phyloP scores from a whole-genome alignment of 2,329 filamentous ascomycete species.

The Colletotrichum costaricense region DNA sequence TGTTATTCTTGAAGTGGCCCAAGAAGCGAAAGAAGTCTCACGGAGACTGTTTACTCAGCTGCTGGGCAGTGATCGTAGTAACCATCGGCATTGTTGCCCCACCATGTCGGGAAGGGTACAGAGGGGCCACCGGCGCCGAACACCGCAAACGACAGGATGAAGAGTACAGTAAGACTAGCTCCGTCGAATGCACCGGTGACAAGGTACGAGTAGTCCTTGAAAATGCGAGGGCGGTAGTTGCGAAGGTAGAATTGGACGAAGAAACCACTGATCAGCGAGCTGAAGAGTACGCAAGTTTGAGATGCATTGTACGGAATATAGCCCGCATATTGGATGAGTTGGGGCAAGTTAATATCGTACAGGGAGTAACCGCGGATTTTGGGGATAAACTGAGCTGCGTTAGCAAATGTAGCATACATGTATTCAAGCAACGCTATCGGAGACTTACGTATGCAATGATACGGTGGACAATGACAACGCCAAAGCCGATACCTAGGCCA shows the following conservation, averaged over 20 bases:
- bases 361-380: slow-evolving; percentile 55
- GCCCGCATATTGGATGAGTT: slow-evolving; percentile 65
- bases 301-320: slow-evolving; percentile 65
- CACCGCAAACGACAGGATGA: slow-evolving; percentile 66
- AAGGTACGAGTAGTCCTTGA: slow-evolving; percentile 65
- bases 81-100: slow-evolving; percentile 63
- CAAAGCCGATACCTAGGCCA: slow-evolving; percentile 60
- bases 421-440: background rate
- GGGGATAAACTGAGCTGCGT: slow-evolving; percentile 53
- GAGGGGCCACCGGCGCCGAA: slow-evolving; percentile 61
- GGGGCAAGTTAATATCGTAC: slow-evolving; percentile 61
- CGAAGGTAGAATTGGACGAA: slow-evolving; percentile 64
- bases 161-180: slow-evolving; percentile 58
- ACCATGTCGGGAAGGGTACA: slow-evolving; percentile 62
- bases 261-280: slow-evolving; percentile 56
- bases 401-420: background rate
- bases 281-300: slow-evolving; percentile 66
- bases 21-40: no score
- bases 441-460: slow-evolving; percentile 52
- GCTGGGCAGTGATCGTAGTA: slow-evolving; percentile 60
- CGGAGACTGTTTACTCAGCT: background rate
- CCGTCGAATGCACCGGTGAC: slow-evolving; percentile 65
- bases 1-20: no score
- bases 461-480: slow-evolving; percentile 56
- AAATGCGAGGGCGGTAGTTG: slow-evolving; percentile 62